Conservation (phyloP, 192 early-diverging fungal genomes). For the Podila clonocystis region DNA sequence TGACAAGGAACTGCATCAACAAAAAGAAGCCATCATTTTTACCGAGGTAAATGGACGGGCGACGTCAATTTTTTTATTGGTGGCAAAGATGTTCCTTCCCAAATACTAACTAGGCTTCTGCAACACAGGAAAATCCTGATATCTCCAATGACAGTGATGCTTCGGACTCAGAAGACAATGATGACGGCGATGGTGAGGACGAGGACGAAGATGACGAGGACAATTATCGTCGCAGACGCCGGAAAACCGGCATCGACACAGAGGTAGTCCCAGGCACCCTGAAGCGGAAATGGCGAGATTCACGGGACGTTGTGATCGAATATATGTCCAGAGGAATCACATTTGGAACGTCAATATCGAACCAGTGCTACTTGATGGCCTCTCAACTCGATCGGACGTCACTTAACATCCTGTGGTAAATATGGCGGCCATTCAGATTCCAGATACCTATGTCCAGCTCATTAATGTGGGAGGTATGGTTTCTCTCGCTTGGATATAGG, state of each 20-base stretch:
- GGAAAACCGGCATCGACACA: slow-evolving; percentile 43
- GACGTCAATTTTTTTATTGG: background rate
- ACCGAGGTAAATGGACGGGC: slow-evolving; percentile 60
- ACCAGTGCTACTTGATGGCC: slow-evolving; percentile 77
- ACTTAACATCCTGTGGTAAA: slow-evolving; percentile 83
- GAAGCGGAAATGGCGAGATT: slow-evolving; percentile 47
- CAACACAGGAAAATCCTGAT: slow-evolving; percentile 35
- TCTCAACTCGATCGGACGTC: slow-evolving; percentile 76
- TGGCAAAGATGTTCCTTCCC: slow-evolving; percentile 13
- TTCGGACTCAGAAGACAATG: slow-evolving; percentile 32
- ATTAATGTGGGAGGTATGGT: background rate
- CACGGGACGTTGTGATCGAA: slow-evolving; percentile 65
- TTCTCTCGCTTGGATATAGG: slow-evolving; percentile 50
- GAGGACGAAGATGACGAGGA: slow-evolving; percentile 39
- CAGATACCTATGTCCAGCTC: background rate
- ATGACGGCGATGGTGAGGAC: slow-evolving; percentile 42
- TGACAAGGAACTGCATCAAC: slow-evolving; percentile 69
- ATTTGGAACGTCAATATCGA: slow-evolving; percentile 77
- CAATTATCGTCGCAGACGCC: slow-evolving; percentile 55
- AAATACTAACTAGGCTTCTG: background rate
- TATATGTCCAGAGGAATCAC: slow-evolving; percentile 81
- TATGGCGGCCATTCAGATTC: background rate
- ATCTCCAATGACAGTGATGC: slow-evolving; percentile 50
- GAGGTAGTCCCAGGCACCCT: slow-evolving; percentile 45
- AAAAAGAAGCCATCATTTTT: slow-evolving; percentile 75